Base-by-base conservation (phyloP, 108 stramenopile species). In the Parmales sp. region DNA sequence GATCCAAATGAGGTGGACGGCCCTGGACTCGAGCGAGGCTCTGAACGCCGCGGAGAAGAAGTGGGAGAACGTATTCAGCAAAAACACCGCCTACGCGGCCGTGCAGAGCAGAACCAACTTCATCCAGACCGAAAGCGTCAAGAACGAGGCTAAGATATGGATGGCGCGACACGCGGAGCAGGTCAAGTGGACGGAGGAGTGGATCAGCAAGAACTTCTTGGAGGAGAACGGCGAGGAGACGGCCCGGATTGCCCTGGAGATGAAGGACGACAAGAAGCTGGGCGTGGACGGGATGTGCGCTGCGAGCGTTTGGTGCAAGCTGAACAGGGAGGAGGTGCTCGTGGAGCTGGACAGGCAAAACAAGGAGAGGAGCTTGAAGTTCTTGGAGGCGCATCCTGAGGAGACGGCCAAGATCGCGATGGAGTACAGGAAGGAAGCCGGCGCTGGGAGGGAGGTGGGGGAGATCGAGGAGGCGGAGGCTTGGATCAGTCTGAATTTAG, bases 341-440 rank as follows among this genome's bases (percentile, higher is more conserved):
- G 69, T 31, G 2, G n/a, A 45, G 19, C 25, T 45, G 22, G 41
- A 66, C 43, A 11, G 25, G 16, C 19, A 41, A 18, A 41, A 45
- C 39, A 28, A 23, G 0, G 65, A 66, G 37, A 39, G 19, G 37
- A 39, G 38, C 38, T 28, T 7, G 65, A 22, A 11, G 38, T 41
- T 41, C 65, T 6, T 13, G 6, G 70, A 73, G 6, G 39, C 28
- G 38, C 50, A 68, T 22, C 67, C 67, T 2, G 66, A 68, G 51
- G 72, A 68, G 39, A 38, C 66, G 51, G 46, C 49, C 25, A 51
- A 67, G 36, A 67, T 37, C 38, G 66, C 18, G 6, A 26, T 67
- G 44, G 38, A 20, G 44, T 67, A 48, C 45, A 45, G 29, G 18
- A 45, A 67, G 37, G 16, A 25, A 45, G 28, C 1, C 2, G 45